Percentiles rank a stretch among this genome's conserved stretches.
Evolutionary conservation across 2,329 filamentous ascomycete species (phyloP).

Genomic region (Arthrinium phaeospermum): DNA sequence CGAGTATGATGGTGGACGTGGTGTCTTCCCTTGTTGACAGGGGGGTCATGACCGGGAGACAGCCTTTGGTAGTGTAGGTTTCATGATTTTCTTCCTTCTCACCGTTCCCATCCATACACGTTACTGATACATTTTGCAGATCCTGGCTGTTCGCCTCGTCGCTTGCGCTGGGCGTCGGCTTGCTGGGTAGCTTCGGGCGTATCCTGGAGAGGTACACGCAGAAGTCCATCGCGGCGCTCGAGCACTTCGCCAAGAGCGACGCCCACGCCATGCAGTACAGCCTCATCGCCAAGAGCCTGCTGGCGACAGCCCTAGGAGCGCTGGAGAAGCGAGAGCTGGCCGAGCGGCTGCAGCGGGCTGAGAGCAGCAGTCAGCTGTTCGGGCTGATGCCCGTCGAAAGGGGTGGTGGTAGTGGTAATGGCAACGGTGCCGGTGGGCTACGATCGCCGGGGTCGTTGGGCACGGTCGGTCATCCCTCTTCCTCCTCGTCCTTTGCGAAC

Average conservation of each 20-base stretch:
- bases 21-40: conserved; percentile 51
- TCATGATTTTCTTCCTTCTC: not conserved
- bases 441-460: not conserved
- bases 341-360: conserved; percentile 53
- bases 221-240: conserved; percentile 53
- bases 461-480: not conserved
- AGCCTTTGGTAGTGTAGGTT: conserved; percentile 57
- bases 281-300: conserved; percentile 57
- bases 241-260: conserved; percentile 56
- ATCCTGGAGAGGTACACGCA: conserved; percentile 56
- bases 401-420: not conserved
- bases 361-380: conserved; percentile 58
- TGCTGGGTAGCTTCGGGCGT: conserved; percentile 57
- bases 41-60: conserved; percentile 46
- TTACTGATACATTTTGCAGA: conserved; percentile 34
- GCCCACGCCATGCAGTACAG: conserved; percentile 59
- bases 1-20: conserved; percentile 58
- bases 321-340: conserved; percentile 54
- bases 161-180: conserved; percentile 56
- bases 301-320: conserved; percentile 51
- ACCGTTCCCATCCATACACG: not conserved
- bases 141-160: conserved; percentile 62
- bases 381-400: conserved; percentile 48
- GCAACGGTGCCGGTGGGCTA: not conserved
- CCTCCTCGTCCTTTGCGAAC: not conserved